Evolutionary conservation across 2,329 filamentous ascomycete genomes (phyloP).

Genomic region (Penicillium polonicum): DNA sequence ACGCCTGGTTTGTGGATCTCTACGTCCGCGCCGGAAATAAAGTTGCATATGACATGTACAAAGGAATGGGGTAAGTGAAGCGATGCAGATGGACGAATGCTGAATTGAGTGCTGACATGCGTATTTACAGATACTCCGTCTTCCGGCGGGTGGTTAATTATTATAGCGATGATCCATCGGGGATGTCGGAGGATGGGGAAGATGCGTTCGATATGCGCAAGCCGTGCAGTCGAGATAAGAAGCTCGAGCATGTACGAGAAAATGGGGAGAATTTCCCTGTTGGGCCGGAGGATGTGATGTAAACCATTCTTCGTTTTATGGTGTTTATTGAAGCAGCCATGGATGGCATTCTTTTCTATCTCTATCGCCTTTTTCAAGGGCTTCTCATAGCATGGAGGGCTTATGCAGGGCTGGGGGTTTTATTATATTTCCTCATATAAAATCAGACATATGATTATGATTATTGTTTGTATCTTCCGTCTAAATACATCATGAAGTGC

Average conservation of each 20-base stretch:
- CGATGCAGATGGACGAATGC: background rate
- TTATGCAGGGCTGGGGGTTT: background rate
- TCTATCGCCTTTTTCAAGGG: background rate
- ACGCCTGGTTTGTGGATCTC: conserved; percentile 93
- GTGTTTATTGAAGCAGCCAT: background rate
- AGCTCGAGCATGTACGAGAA: conserved; percentile 71
- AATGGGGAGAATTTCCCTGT: conserved; percentile 79
- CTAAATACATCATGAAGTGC: background rate
- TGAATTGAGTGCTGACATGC: conserved; percentile 2
- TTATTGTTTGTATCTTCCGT: background rate
- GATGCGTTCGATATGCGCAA: conserved; percentile 99
- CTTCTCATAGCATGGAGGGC: background rate
- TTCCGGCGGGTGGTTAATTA: conserved; percentile 88
- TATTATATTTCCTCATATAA: background rate
- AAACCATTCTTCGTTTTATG: background rate
- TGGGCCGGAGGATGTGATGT: conserved; percentile 70
- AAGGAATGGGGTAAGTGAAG: conserved; percentile 69
- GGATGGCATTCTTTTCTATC: background rate
- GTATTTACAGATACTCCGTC: conserved; percentile 63
- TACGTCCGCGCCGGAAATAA: conserved; percentile 89
- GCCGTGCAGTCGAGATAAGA: conserved; percentile 75
- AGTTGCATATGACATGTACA: conserved; percentile 84
- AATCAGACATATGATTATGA: background rate
- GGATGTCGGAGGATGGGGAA: conserved; percentile 59
- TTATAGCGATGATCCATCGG: conserved; percentile 80